Conservation (phyloP, 192 early-diverging fungal genomes). For the Rhizophagus clarus region DNA sequence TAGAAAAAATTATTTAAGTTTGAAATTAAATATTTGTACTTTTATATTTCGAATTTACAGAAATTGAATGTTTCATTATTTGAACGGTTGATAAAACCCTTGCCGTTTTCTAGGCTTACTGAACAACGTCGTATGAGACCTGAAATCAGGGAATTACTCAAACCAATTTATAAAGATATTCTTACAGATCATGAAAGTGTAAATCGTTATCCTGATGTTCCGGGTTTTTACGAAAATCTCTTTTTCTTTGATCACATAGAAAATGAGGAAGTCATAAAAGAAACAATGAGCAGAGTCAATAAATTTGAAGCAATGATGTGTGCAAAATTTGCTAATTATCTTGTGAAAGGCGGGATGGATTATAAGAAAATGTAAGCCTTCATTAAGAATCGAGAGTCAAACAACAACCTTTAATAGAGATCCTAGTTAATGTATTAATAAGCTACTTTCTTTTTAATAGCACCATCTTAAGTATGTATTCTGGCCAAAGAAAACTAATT, state of each 20-base stretch:
- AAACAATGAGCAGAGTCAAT: slow-evolving; percentile 40
- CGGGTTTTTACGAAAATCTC: slow-evolving; percentile 52
- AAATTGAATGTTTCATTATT: slow-evolving; percentile 55
- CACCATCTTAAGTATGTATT: slow-evolving; percentile 60
- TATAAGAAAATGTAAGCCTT: slow-evolving; percentile 29
- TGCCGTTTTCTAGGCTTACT: slow-evolving; percentile 47
- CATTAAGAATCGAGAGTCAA: background rate
- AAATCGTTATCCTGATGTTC: slow-evolving; percentile 37
- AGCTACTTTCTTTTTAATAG: slow-evolving; percentile 32
- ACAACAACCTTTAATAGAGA: background rate
- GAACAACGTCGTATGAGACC: slow-evolving; percentile 63
- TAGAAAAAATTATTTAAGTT: background rate
- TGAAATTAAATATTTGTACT: background rate
- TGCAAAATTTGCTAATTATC: slow-evolving; percentile 35
- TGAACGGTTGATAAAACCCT: slow-evolving; percentile 51
- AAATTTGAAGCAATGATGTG: slow-evolving; percentile 45
- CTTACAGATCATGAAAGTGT: slow-evolving; percentile 50
- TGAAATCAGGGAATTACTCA: slow-evolving; percentile 50
- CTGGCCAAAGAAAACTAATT: slow-evolving; percentile 50
- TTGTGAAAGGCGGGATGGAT: slow-evolving; percentile 40
- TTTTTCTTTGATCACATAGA: slow-evolving; percentile 32
- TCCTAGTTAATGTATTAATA: background rate
- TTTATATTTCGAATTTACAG: background rate
- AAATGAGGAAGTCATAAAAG: slow-evolving; percentile 32
- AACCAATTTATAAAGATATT: slow-evolving; percentile 50